Evolutionary conservation across 2,329 filamentous ascomycete species (phyloP), one percentile per base, ranked within the genome.

Genomic region (Fusarium sororula): DNA sequence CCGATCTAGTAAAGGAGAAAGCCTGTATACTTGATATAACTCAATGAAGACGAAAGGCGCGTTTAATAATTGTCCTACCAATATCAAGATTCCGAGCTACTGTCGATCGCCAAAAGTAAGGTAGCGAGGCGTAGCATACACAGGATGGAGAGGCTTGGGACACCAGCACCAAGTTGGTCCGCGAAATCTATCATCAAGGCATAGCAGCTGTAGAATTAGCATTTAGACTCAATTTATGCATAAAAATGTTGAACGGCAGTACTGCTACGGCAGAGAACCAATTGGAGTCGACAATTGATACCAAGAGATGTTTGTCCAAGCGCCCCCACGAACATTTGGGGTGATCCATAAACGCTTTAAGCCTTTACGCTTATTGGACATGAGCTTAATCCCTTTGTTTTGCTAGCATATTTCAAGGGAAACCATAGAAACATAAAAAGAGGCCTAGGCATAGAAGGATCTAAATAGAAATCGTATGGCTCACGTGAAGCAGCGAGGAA

Each of bases 221-320:
- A 3, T 30, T 30, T 30, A 32, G 30, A 8, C 65, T 64, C 3
- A 20, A 0, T 6, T 18, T 18, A 13, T 45, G 7, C 17, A 72
- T 32, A 14, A 76, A 37, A 3, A 59, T 39, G 2, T 59, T 69
- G 20, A 74, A 72, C 3, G 68, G 20, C 1, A 47, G 37, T 8
- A 64, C 63, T 3, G 39, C 45, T 22, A 70, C 50, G 3, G 61
- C 6, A 9, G 15, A 24, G 11, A 20, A 35, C 22, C 22, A 20
- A 35, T 7, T 14, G 17, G 10, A 9, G 17, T 0, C 17, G 3
- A 4, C 2, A 20, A 24, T 35, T 4, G 30, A 4, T 11, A 10
- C 30, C 3, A 51, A 11, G 48, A 14, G 11, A 51, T 24, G 17
- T 6, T 35, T 12, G 3, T 13, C 6, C 12, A 51, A 20, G 4